A percentile compares a stretch with the other conserved stretches of the same genome.
These are phyloP conservation scores for Fusarium palustre DNA, from an alignment of 2,329 filamentous ascomycete species.

Conservation along the genomic window DNA sequence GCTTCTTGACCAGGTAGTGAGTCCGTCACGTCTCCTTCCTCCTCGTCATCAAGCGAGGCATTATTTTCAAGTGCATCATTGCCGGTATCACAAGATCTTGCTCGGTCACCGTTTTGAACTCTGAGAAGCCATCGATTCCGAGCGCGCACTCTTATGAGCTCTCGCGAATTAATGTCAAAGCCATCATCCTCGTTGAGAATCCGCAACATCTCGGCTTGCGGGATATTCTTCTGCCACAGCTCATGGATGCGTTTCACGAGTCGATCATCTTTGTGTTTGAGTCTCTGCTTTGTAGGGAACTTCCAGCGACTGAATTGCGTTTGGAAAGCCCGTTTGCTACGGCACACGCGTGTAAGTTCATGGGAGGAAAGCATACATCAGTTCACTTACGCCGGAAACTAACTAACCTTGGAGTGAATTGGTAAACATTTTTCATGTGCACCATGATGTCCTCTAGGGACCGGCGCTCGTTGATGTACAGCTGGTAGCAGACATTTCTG, in stretches of 20 bases:
- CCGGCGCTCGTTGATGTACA: slow-evolving; percentile 82
- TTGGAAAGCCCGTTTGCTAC: slow-evolving; percentile 80
- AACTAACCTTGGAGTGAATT: slow-evolving; percentile 71
- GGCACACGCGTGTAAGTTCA: slow-evolving; percentile 19
- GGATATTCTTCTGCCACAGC: slow-evolving; percentile 80
- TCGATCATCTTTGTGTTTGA: slow-evolving; percentile 74
- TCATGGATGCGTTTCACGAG: slow-evolving; percentile 78
- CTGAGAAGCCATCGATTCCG: slow-evolving; percentile 77
- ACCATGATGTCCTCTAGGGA: slow-evolving; percentile 80
- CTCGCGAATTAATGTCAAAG: slow-evolving; percentile 76
- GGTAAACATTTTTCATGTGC: slow-evolving; percentile 72
- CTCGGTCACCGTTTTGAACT: slow-evolving; percentile 68
- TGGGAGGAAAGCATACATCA: background rate
- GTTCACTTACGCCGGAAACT: slow-evolving; percentile 11
- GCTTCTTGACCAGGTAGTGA: slow-evolving; percentile 15
- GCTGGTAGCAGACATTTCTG: slow-evolving; percentile 60
- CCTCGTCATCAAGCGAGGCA: slow-evolving; percentile 10
- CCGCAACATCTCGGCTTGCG: slow-evolving; percentile 78
- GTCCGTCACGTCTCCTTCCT: slow-evolving; percentile 18
- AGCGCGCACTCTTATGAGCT: slow-evolving; percentile 75
- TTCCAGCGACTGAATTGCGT: slow-evolving; percentile 82
- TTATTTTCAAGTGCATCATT: slow-evolving; percentile 26
- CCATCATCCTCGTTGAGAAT: slow-evolving; percentile 76
- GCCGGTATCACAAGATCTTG: slow-evolving; percentile 43
- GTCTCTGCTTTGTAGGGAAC: slow-evolving; percentile 80